These are phyloP conservation scores for Eruca vesicaria DNA, from an alignment of 441 rosid species.

Conservation along the genomic window DNA sequence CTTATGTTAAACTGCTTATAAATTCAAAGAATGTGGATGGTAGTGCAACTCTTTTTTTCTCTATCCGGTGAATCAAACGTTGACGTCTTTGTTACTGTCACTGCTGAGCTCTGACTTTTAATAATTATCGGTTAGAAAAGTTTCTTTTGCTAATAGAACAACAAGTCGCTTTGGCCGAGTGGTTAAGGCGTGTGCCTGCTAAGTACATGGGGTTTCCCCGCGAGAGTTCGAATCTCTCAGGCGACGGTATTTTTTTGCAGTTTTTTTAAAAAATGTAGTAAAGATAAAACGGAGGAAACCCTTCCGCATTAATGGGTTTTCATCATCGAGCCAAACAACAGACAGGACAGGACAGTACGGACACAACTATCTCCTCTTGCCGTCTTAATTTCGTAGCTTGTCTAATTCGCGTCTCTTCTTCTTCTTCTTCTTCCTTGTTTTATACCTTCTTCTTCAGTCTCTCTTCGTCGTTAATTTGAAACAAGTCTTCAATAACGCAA, in stretches of 20 bases:
- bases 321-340: constrained; percentile 31
- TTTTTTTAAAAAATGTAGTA: neutral
- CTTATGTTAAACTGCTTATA: no score
- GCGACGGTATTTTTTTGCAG: constrained; percentile 47
- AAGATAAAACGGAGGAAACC: constrained; percentile 1
- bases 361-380: constrained; percentile 23
- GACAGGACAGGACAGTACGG: constrained; percentile 10
- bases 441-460: no score
- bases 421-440: no score
- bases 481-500: neutral
- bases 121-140: no score
- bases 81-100: no score
- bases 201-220: constrained; percentile 97
- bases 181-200: constrained; percentile 99
- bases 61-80: neutral
- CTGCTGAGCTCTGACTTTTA: no score
- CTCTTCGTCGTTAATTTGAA: constrained; percentile 14
- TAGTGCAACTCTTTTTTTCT: neutral
- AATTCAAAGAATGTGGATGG: no score
- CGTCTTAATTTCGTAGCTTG: constrained; percentile 17
- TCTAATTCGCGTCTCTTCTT: neutral
- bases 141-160: no score
- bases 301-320: constrained; percentile 27
- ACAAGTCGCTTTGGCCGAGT: constrained; percentile 66
- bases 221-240: constrained; percentile 99